phyloP scores from a whole-genome alignment of 2,329 filamentous ascomycete species.

The Pseudogymnoascus sp. region DNA sequence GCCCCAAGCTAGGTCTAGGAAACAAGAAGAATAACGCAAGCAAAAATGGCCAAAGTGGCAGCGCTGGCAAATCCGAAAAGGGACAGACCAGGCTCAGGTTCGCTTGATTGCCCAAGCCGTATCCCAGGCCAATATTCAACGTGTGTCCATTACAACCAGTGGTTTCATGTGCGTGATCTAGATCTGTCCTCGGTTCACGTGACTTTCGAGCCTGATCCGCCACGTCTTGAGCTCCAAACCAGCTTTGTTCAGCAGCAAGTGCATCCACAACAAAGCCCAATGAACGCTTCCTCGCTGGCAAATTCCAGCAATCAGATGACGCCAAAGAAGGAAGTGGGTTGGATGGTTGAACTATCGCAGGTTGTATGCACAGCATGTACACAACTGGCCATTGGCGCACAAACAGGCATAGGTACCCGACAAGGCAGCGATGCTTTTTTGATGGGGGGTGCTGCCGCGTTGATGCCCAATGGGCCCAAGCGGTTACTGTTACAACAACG shows the following conservation, averaged over 20 bases:
- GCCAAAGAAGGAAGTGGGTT: neutral
- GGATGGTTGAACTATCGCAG: neutral
- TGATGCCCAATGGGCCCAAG: neutral
- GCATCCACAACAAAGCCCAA: neutral
- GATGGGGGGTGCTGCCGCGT: neutral
- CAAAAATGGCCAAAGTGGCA: constrained; percentile 14
- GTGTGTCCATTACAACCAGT: too few species aligned
- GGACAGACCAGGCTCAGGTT: constrained; percentile 55
- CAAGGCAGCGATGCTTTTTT: neutral
- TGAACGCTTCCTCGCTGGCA: neutral
- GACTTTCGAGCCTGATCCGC: neutral
- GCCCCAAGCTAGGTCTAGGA: constrained; percentile 9
- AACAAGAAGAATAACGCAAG: neutral
- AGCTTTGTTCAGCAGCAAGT: neutral
- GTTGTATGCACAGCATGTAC: neutral
- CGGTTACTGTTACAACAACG: too few species aligned
- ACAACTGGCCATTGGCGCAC: neutral
- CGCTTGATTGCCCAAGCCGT: constrained; percentile 29
- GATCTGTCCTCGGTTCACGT: neutral
- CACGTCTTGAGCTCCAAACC: neutral
- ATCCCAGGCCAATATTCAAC: neutral
- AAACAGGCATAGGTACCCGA: neutral
- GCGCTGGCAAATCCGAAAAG: constrained; percentile 23
- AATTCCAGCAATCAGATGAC: neutral
- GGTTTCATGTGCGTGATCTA: too few species aligned